Evolutionary conservation across 768 basidiomycete species (phyloP), one percentile per base, ranked within the genome.

Genomic region (Serendipita sp.): DNA sequence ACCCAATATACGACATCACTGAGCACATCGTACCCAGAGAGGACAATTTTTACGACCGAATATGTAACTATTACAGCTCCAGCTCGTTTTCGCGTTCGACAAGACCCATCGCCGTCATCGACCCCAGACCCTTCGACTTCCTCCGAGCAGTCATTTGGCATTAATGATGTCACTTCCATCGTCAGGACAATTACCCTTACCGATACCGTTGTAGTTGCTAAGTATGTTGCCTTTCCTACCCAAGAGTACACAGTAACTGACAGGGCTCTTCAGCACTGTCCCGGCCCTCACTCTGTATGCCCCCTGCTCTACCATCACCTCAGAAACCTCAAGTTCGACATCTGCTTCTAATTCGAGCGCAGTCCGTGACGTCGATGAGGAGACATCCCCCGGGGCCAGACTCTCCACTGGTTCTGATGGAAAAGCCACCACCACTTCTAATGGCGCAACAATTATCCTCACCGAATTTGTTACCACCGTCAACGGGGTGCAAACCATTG

Each of bases 391-490:
- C 10, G 4, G 11, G 56, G 24, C 5, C 28, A 24, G 35, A 37
- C 11, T 60, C 4, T 28, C 18, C 56, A 60, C 16, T 32, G 56
- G 28, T 10, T n/a, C 18, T 11, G 56, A 60, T 18, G 56, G 56
- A 37, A 60, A 60, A 18, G 18, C 56, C 16, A 60, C 56, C 10
- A 60, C 56, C 13, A 60, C 56, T 4, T 60, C 56, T n/a, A 30
- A 18, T 34, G 56, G 56, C 10, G 37, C 37, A n/a, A 60, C 56
- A n/a, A 60, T 60, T 11, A 18, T 60, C 18, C 28, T 60, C 56
- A 60, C 30, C 30, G 56, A 60, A 38, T 37, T 60, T 60, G 56
- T 60, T n/a, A 60, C 56, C 28, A 60, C 56, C 10, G 56, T 60
- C 16, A 60, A 60, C 35, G 56, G 56, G 10, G 56, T 60, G 37